A percentile compares a stretch with the other conserved stretches of the same genome.
Conservation (phyloP, 2,329 filamentous ascomycete species). For the Beauveria rudraprayagi region DNA sequence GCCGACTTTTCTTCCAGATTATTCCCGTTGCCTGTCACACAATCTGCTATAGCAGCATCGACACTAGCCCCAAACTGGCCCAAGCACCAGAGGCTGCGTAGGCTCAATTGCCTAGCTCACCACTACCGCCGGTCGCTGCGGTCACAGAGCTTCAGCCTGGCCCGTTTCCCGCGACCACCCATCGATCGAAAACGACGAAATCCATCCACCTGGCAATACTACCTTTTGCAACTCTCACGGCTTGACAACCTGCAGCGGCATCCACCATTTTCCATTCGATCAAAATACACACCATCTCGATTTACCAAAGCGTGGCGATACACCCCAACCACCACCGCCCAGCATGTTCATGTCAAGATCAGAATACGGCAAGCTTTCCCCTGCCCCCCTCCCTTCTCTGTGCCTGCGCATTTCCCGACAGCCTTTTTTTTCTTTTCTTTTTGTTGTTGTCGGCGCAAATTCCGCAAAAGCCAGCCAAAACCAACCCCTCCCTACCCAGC, state of each 20-base stretch:
- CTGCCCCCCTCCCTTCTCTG: not conserved
- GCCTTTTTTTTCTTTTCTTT: too few relatives aligned
- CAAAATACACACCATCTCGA: not conserved
- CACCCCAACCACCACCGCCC: constrained; percentile 29
- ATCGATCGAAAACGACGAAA: not conserved
- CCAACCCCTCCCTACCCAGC: constrained; percentile 21
- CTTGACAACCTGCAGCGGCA: not conserved
- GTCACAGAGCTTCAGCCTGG: constrained; percentile 9
- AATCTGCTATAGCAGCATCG: not conserved
- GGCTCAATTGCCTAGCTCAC: constrained; percentile 12
- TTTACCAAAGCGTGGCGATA: not conserved
- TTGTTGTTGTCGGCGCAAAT: not conserved
- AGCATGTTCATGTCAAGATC: constrained; percentile 99
- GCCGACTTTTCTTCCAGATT: not conserved
- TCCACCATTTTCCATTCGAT: not conserved
- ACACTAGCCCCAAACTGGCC: not conserved
- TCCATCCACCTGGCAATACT: not conserved
- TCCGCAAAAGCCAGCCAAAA: too few relatives aligned
- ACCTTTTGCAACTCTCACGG: not conserved
- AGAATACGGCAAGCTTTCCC: constrained; percentile 79
- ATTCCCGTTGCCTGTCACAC: not conserved
- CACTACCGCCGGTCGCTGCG: not conserved
- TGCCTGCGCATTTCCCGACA: not conserved
- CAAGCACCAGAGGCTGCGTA: constrained; percentile 7
- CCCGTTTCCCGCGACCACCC: not conserved